These are phyloP conservation scores for Cenococcum geophilum DNA, from an alignment of 495 filamentous ascomycete species.

Conservation along the genomic window DNA sequence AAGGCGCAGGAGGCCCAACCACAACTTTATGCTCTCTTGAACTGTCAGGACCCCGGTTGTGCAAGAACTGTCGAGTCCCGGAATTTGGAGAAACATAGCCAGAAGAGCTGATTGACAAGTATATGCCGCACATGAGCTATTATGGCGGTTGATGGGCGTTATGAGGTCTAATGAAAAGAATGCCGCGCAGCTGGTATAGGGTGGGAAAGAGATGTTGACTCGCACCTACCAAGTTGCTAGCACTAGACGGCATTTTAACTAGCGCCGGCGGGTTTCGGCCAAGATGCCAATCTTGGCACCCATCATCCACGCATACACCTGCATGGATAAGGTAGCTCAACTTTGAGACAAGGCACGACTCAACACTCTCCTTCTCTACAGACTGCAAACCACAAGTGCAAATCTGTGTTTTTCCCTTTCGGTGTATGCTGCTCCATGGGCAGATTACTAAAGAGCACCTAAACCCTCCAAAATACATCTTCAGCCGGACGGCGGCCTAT, in stretches of 20 bases:
- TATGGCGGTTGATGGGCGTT: neutral
- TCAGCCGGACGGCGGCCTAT: slow-evolving; percentile 24
- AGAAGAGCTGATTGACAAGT: slow-evolving; percentile 47
- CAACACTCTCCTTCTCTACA: neutral
- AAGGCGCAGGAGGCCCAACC: slow-evolving; percentile 11
- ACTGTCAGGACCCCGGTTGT: slow-evolving; percentile 54
- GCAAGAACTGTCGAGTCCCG: slow-evolving; percentile 43
- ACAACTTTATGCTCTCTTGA: slow-evolving; percentile 33
- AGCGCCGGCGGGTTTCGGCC: neutral
- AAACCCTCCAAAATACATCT: neutral
- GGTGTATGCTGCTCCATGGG: slow-evolving; percentile 14
- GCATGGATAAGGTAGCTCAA: too few species aligned
- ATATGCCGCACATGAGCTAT: slow-evolving; percentile 58
- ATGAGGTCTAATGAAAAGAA: neutral
- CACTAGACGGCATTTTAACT: too few species aligned
- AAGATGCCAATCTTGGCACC: neutral
- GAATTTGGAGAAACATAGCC: slow-evolving; percentile 35
- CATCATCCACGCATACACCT: slow-evolving; percentile 2
- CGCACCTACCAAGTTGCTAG: too few species aligned
- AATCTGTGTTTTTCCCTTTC: neutral
- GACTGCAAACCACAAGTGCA: neutral
- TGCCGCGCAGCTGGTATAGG: neutral
- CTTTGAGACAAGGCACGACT: neutral
- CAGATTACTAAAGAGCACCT: neutral
- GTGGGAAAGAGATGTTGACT: too few species aligned